Percentiles rank a stretch among this genome's conserved stretches.
Conservation (phyloP, 345 rosid genomes). For the Eucalyptus microcorys region DNA sequence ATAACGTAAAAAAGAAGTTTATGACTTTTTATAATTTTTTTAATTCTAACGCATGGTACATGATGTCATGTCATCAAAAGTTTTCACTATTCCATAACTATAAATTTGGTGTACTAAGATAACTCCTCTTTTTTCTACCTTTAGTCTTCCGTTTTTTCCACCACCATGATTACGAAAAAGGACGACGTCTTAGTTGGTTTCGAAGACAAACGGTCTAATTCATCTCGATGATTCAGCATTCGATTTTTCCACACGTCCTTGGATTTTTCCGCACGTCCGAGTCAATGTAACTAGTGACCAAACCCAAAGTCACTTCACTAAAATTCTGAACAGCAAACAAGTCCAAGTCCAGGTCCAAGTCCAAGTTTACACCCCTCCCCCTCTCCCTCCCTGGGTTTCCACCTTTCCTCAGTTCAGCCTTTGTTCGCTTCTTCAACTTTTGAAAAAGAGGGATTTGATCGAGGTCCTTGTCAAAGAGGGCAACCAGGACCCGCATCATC, state of each 20-base stretch:
- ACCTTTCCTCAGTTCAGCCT: background rate
- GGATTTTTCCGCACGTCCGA: background rate
- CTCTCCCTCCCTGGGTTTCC: too few species aligned
- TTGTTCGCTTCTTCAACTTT: background rate
- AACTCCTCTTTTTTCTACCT: background rate
- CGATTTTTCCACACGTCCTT: background rate
- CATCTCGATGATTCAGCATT: background rate
- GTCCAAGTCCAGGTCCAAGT: background rate
- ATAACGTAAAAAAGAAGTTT: accelerated
- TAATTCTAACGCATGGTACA: background rate
- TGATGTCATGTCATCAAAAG: background rate
- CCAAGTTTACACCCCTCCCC: too few species aligned
- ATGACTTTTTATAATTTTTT: background rate
- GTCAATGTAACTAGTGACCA: background rate
- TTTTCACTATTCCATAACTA: background rate
- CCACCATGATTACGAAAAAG: background rate
- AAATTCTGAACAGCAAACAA: background rate
- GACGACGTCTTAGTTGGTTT: background rate
- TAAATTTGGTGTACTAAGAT: background rate
- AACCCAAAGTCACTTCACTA: background rate
- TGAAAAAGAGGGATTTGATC: background rate
- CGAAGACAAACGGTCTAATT: background rate
- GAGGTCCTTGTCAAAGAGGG: background rate
- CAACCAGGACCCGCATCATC: too few species aligned
- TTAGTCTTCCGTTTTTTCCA: background rate